phyloP scores from a whole-genome alignment of 805 yeast genomes.

The Metschnikowia kunwiensis region DNA sequence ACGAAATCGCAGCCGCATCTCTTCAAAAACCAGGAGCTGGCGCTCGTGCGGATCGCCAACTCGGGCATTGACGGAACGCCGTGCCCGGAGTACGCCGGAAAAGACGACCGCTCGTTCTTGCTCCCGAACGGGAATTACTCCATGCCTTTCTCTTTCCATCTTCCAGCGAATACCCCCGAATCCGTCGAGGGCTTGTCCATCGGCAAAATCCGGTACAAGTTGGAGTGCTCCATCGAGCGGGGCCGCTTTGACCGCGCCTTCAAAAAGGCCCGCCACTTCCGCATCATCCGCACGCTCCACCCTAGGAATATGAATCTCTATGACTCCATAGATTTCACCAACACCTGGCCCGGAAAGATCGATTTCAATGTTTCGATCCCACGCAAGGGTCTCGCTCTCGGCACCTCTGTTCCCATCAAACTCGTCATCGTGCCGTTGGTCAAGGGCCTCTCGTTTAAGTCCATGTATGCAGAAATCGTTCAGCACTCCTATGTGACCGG shows the following conservation, averaged over 20 bases:
- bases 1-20: slow-evolving; percentile 32
- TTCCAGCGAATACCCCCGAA: slow-evolving; percentile 49
- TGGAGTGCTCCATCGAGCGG: slow-evolving; percentile 41
- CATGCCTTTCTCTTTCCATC: slow-evolving; percentile 42
- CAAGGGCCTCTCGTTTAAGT: slow-evolving; percentile 43
- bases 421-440: slow-evolving; percentile 45
- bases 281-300: slow-evolving; percentile 45
- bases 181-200: slow-evolving; percentile 48
- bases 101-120: slow-evolving; percentile 32
- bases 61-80: slow-evolving; percentile 46
- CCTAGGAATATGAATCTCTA: slow-evolving; percentile 36
- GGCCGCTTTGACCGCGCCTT: slow-evolving; percentile 42
- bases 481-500: slow-evolving; percentile 36
- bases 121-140: slow-evolving; percentile 53
- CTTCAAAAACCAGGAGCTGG: slow-evolving; percentile 13
- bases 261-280: slow-evolving; percentile 35
- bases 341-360: slow-evolving; percentile 52
- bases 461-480: slow-evolving; percentile 30
- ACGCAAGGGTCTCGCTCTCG: slow-evolving; percentile 46
- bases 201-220: slow-evolving; percentile 42
- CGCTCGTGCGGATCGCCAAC: slow-evolving; percentile 27
- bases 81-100: slow-evolving; percentile 13
- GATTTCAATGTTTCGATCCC: slow-evolving; percentile 47
- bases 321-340: slow-evolving; percentile 46
- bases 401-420: slow-evolving; percentile 41